phyloP scores from a whole-genome alignment of 2,329 filamentous ascomycete genomes.

The Neofusicoccum kwambonambiense region DNA sequence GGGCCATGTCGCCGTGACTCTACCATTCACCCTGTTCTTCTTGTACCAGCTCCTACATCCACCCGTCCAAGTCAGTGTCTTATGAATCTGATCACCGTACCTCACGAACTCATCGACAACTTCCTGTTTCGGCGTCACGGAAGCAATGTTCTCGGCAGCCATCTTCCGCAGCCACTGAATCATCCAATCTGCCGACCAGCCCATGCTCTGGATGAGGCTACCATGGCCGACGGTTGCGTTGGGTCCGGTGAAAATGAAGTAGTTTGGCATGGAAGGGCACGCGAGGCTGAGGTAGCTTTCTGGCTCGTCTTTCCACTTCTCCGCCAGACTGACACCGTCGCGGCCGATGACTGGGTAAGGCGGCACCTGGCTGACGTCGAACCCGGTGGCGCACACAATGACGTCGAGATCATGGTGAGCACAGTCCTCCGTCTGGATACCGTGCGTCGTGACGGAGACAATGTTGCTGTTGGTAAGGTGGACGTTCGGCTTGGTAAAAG shows the following conservation, averaged over 20 bases:
- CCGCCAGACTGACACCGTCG: constrained; percentile 38
- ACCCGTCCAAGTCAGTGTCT: constrained; percentile 32
- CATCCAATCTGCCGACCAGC: constrained; percentile 40
- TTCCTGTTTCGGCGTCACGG: neutral
- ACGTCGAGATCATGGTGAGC: constrained; percentile 42
- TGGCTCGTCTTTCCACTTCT: constrained; percentile 40
- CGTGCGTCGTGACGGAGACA: constrained; percentile 44
- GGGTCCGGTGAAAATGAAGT: constrained; percentile 41
- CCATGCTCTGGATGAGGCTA: constrained; percentile 40
- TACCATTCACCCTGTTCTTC: constrained; percentile 29
- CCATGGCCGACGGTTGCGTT: constrained; percentile 34
- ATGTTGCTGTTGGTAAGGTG: constrained; percentile 51
- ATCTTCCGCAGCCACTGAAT: constrained; percentile 27
- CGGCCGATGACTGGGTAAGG: constrained; percentile 45
- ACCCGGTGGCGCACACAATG: constrained; percentile 46
- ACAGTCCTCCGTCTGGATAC: constrained; percentile 45
- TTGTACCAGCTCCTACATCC: constrained; percentile 37
- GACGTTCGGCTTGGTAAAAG: constrained; percentile 51
- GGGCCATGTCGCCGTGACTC: constrained; percentile 48
- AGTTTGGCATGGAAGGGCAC: constrained; percentile 45
- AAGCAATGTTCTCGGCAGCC: neutral
- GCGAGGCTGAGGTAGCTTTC: constrained; percentile 44
- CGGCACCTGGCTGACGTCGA: constrained; percentile 44
- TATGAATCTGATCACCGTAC: constrained; percentile 23
- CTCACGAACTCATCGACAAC: neutral